Evolutionary conservation across 441 rosid genomes (phyloP).

Genomic region (Omphalea diandra): DNA sequence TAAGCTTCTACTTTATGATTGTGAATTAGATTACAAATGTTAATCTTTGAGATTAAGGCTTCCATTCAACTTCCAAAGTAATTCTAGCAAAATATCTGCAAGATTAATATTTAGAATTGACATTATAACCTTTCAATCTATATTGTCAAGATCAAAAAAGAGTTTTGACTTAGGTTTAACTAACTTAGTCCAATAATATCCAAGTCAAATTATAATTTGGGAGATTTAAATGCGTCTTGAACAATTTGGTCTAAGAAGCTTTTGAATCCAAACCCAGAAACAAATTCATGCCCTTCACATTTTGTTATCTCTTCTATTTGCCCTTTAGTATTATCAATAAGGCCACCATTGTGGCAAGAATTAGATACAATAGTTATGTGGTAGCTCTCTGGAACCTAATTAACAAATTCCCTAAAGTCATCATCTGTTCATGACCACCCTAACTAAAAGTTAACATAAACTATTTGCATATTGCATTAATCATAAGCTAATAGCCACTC

Average conservation of each 20-base stretch:
- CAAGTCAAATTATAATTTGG: no score
- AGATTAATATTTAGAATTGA: no score
- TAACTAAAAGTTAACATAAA: constrained; percentile 8
- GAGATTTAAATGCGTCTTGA: constrained; percentile 52
- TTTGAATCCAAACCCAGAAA: constrained; percentile 53
- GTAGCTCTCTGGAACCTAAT: constrained; percentile 61
- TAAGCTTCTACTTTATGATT: no score
- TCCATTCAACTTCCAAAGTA: no score
- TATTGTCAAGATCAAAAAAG: no score
- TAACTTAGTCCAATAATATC: no score
- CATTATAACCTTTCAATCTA: no score
- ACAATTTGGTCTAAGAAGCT: constrained; percentile 52
- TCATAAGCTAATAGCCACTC: not conserved
- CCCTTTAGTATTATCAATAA: constrained; percentile 84
- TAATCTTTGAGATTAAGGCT: no score
- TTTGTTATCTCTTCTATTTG: constrained; percentile 89
- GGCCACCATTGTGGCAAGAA: constrained; percentile 94
- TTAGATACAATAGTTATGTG: constrained; percentile 75
- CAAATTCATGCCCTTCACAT: constrained; percentile 32
- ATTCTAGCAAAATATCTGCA: no score
- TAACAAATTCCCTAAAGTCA: constrained; percentile 89
- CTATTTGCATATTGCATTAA: not conserved
- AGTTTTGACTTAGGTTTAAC: no score
- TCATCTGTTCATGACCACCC: constrained; percentile 51
- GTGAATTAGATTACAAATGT: no score